These are phyloP conservation scores for Hypoxylon sp. DNA, from an alignment of 2,329 filamentous ascomycete species.

Conservation along the genomic window DNA sequence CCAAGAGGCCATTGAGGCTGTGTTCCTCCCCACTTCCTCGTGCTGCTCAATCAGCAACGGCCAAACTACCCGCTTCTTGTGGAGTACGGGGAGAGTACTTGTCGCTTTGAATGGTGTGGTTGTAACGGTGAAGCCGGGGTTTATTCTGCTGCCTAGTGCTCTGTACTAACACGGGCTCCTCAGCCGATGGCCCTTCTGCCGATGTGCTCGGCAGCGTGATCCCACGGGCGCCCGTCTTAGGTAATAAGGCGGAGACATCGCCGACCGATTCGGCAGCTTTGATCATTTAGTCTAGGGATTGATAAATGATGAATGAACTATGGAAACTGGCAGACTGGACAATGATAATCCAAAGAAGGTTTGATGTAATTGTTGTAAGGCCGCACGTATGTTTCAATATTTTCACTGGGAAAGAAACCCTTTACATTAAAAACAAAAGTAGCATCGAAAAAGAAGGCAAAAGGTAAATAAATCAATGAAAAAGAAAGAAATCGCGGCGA, in stretches of 20 bases:
- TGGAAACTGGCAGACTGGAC: too few species aligned
- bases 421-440: too few species aligned
- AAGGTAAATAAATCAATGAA: too few species aligned
- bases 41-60: not conserved
- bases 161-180: not conserved
- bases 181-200: not conserved
- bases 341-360: too few species aligned
- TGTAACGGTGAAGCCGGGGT: slow-evolving; percentile 8
- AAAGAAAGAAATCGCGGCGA: too few species aligned
- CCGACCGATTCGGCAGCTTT: too few species aligned
- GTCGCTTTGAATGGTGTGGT: not conserved
- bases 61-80: not conserved
- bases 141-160: slow-evolving; percentile 15
- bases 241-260: not conserved
- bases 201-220: not conserved
- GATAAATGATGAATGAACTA: too few species aligned
- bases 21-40: slow-evolving; percentile 9
- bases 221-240: not conserved
- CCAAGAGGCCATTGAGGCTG: slow-evolving; percentile 5
- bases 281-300: not conserved
- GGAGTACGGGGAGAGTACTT: not conserved
- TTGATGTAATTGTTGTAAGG: too few species aligned
- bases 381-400: too few species aligned
- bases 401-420: too few species aligned
- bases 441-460: too few species aligned